Evolutionary conservation across 768 basidiomycete genomes (phyloP).

Genomic region (Tremella yokohamensis): DNA sequence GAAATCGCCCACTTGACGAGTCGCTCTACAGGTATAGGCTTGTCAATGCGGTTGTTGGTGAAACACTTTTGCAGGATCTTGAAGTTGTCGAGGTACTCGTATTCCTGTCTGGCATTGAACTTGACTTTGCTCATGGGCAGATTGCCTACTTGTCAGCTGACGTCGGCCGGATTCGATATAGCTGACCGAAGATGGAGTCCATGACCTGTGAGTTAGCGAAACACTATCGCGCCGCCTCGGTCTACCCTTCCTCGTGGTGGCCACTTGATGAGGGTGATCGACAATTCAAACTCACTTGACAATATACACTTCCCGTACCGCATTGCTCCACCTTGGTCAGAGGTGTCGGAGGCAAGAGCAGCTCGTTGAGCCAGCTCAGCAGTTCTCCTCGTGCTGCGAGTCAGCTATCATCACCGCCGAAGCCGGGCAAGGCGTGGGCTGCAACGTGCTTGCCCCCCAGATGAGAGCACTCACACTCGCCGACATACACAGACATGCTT

Average conservation of each 20-base stretch:
- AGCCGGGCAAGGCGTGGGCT: not conserved
- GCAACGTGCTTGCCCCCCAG: not conserved
- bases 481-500: slow-evolving; percentile 39
- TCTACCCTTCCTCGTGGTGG: not conserved
- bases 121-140: slow-evolving; percentile 88
- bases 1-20: slow-evolving; percentile 66
- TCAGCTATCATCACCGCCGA: not conserved
- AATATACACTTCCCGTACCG: slow-evolving; percentile 78
- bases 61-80: slow-evolving; percentile 91
- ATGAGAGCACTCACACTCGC: slow-evolving; percentile 38
- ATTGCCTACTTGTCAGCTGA: slow-evolving; percentile 62
- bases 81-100: slow-evolving; percentile 92
- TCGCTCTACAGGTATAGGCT: slow-evolving; percentile 94
- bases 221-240: not conserved
- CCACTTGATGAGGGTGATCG: not conserved
- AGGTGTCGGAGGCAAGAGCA: slow-evolving; percentile 67
- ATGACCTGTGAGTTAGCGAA: slow-evolving; percentile 56
- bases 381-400: slow-evolving; percentile 64
- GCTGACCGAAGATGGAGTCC: slow-evolving; percentile 85
- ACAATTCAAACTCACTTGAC: slow-evolving; percentile 57
- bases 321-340: slow-evolving; percentile 86
- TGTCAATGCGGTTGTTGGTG: slow-evolving; percentile 89
- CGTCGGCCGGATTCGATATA: slow-evolving; percentile 6
- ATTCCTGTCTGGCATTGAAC: slow-evolving; percentile 89
- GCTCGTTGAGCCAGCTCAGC: slow-evolving; percentile 87